Base-by-base conservation (phyloP, 1,284 basidiomycete species). In the Fomitiporia mediterranea region DNA sequence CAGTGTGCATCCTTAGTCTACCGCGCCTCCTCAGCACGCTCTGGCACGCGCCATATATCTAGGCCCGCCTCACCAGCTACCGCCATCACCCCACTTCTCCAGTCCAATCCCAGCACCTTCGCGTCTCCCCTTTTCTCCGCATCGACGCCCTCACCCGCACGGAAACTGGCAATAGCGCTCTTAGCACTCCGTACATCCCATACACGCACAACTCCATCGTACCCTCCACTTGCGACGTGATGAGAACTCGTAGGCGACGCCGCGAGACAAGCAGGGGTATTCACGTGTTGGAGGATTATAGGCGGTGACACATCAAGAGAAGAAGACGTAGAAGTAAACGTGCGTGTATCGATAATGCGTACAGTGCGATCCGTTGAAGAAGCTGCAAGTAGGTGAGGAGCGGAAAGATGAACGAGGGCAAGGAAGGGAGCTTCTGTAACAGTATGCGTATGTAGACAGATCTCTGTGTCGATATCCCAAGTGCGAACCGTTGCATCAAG, bases 11-110 rank as follows among this genome's bases (percentile, higher is more conserved):
- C n/a, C n/a, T n/a, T 43, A 8, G 19, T 3, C 38, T 39, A 52
- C 5, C 27, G 13, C 17, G 44, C 19, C 28, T 34, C 21, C 37
- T 28, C 19, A 11, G 25, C 44, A 2, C 42, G 46, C 28, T 65
- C 70, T 48, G 69, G 67, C 3, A 81, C 79, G 51, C 80, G 81
- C 90, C 91, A 94, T 1, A 94, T 75, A 59, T 89, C 89, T 27
- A 92, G 75, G 0, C 90, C 91, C 52, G 89, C 87, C 70, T 95
- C 91, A 0, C 92, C 93, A 11, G 85, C 91, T 17, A 92, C 78
- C 2, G 82, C 87, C 0, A 92, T 76, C 8, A 91, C 67, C 35
- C 86, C 86, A 11, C 74, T 74, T 25, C 67, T 80, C 92, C 91
- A 95, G 67, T 92, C 90, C 6, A 92, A 74, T 42, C 79, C 78